These are phyloP conservation scores for Scheffersomyces lignicola DNA, from an alignment of 1,139 yeast genomes.

Conservation along the genomic window DNA sequence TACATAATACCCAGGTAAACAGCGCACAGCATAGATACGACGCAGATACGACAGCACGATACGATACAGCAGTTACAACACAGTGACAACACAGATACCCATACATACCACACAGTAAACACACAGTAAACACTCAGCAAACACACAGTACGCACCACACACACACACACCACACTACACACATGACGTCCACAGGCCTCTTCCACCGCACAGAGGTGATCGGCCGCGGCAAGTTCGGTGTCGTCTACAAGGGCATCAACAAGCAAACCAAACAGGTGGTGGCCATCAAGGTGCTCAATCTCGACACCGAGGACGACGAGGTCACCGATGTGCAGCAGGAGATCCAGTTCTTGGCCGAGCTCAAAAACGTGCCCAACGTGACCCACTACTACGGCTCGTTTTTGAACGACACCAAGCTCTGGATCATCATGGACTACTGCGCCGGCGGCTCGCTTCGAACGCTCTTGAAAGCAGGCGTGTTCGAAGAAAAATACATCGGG, in stretches of 20 bases:
- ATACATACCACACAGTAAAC: too few relatives aligned
- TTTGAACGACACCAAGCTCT: slow-evolving; percentile 79
- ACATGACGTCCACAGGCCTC: slow-evolving; percentile 18
- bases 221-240: slow-evolving; percentile 96
- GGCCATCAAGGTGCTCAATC: slow-evolving; percentile 88
- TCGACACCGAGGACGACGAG: slow-evolving; percentile 93
- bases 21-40: too few relatives aligned
- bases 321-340: slow-evolving; percentile 94
- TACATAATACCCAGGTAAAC: too few relatives aligned
- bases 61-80: too few relatives aligned
- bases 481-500: slow-evolving; percentile 82
- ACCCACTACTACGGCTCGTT: slow-evolving; percentile 92
- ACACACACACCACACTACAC: not conserved
- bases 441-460: slow-evolving; percentile 96
- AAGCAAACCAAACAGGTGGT: slow-evolving; percentile 70
- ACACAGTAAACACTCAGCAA: not conserved
- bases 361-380: slow-evolving; percentile 84
- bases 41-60: too few relatives aligned
- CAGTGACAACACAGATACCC: too few relatives aligned
- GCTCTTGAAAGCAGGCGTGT: slow-evolving; percentile 78
- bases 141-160: not conserved
- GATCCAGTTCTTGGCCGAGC: slow-evolving; percentile 78
- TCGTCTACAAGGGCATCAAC: slow-evolving; percentile 84
- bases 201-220: slow-evolving; percentile 86
- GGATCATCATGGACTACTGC: slow-evolving; percentile 98